These are phyloP conservation scores for Adansonia madagascariensis DNA, from an alignment of 441 rosid genomes.

Conservation along the genomic window DNA sequence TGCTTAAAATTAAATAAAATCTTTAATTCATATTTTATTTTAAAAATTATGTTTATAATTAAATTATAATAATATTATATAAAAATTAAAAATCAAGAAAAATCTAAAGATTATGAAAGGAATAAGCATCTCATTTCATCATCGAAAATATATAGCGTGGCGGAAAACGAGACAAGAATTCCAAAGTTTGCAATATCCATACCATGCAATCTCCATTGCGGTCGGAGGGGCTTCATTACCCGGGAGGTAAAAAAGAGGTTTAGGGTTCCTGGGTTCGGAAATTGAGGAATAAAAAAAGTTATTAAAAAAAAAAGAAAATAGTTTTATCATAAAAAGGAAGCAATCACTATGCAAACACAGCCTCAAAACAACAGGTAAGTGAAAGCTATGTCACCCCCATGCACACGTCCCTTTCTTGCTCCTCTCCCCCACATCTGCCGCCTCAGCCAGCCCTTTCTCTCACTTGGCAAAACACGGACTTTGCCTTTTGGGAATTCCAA, in stretches of 20 bases:
- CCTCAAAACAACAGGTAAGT: slow-evolving; percentile 39
- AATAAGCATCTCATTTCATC: no score
- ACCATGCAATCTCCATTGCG: no score
- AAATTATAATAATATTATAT: no score
- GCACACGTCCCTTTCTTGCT: slow-evolving; percentile 53
- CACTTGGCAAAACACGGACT: neutral
- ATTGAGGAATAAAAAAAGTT: slow-evolving; percentile 34
- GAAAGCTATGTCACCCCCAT: slow-evolving; percentile 45
- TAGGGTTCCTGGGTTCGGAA: slow-evolving; percentile 50
- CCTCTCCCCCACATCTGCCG: slow-evolving; percentile 46
- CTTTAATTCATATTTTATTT: no score
- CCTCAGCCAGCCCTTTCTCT: slow-evolving; percentile 26
- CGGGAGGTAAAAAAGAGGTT: slow-evolving; percentile 33
- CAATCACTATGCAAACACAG: slow-evolving; percentile 25
- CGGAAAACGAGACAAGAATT: no score
- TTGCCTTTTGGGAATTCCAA: slow-evolving; percentile 35
- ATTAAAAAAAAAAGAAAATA: neutral
- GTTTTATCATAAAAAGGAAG: slow-evolving; percentile 11
- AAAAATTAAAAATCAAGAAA: no score
- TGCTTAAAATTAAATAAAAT: no score
- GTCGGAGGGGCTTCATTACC: slow-evolving; percentile 28
- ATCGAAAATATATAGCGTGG: no score
- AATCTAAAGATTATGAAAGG: no score
- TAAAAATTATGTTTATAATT: no score
- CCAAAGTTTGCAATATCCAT: no score